These are phyloP conservation scores for Aspergillus sp. DNA, from an alignment of 2,329 filamentous ascomycete genomes.

Conservation along the genomic window DNA sequence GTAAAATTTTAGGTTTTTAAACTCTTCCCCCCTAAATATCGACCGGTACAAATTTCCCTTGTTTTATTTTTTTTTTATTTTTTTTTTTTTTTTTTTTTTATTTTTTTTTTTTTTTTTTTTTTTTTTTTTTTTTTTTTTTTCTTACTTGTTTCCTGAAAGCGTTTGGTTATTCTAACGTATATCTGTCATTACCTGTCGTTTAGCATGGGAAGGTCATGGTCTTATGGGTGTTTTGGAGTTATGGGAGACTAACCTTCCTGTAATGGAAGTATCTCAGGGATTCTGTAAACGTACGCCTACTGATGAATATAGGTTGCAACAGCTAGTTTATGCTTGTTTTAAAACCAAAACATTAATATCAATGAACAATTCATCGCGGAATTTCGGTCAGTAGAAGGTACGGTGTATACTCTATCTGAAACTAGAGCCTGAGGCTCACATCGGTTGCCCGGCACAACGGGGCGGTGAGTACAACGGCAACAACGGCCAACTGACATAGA, in stretches of 20 bases:
- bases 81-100: no score
- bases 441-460: slow-evolving; percentile 21
- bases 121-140: neutral
- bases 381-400: no score
- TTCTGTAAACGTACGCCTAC: neutral
- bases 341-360: neutral
- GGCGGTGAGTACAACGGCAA: slow-evolving; percentile 12
- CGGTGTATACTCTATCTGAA: neutral
- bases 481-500: slow-evolving; percentile 1
- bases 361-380: no score
- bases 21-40: no score
- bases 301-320: neutral
- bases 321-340: neutral
- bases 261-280: neutral
- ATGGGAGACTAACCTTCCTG: neutral
- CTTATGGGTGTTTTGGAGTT: neutral
- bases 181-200: neutral
- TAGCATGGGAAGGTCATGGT: neutral
- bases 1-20: no score
- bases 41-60: no score
- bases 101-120: no score
- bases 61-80: no score
- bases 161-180: neutral
- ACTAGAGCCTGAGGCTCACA: neutral
- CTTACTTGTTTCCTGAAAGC: neutral